Evolutionary conservation across 768 basidiomycete species (phyloP).

Genomic region (Dendrothele bispora): DNA sequence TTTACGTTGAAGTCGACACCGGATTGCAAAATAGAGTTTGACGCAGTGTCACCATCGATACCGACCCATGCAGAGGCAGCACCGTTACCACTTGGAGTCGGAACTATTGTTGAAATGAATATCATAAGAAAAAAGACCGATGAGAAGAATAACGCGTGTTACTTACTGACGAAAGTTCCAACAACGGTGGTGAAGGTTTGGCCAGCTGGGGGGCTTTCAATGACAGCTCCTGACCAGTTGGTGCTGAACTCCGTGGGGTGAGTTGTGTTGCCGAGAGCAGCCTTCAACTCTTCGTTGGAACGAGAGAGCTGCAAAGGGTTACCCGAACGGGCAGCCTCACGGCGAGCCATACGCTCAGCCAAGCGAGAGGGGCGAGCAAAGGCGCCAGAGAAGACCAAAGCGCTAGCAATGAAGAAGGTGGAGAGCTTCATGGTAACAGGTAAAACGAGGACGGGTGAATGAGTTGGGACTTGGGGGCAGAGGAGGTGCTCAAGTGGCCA

Average conservation of each 20-base stretch:
- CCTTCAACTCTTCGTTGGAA: no score
- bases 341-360: constrained; percentile 7
- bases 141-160: background rate
- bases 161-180: constrained; percentile 6
- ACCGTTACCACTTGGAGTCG: constrained; percentile 4
- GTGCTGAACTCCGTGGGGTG: constrained; percentile 7
- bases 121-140: background rate
- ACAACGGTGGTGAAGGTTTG: constrained; percentile 5
- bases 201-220: constrained; percentile 1
- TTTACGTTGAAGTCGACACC: constrained; percentile 4
- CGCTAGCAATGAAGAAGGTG: constrained; percentile 4
- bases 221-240: constrained; percentile 8
- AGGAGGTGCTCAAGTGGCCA: no score
- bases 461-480: no score
- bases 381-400: constrained; percentile 3
- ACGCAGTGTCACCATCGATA: constrained; percentile 9
- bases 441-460: no score
- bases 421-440: constrained; percentile 6
- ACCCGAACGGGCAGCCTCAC: constrained; percentile 4
- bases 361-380: constrained; percentile 6
- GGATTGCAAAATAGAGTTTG: constrained; percentile 4
- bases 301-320: background rate
- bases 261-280: background rate
- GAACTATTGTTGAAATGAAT: background rate
- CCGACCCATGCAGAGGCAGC: constrained; percentile 12